These are phyloP conservation scores for Alternaria angustiovoidea DNA, from an alignment of 2,329 filamentous ascomycete genomes.

Conservation along the genomic window DNA sequence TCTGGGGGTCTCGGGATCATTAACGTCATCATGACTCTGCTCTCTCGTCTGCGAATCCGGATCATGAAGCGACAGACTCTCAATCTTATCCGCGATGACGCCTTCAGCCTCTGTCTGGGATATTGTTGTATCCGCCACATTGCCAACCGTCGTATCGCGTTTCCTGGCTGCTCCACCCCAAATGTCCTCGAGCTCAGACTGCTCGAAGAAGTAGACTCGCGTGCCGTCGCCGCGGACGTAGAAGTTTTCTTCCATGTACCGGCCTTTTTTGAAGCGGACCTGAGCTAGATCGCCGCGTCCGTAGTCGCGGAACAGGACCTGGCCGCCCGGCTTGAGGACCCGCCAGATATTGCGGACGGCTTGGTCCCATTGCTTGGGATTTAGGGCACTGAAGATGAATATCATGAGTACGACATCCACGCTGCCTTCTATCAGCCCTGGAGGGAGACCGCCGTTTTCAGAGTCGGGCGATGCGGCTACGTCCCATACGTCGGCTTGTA, in stretches of 20 bases:
- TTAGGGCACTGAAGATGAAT: slow-evolving; percentile 95
- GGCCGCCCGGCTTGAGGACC: slow-evolving; percentile 89
- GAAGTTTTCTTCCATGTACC: slow-evolving; percentile 96
- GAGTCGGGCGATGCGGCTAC: slow-evolving; percentile 63
- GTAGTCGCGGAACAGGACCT: slow-evolving; percentile 95
- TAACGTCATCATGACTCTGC: slow-evolving; percentile 8
- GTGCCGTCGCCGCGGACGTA: slow-evolving; percentile 96
- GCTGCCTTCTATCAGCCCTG: slow-evolving; percentile 76
- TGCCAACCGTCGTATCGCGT: slow-evolving; percentile 6
- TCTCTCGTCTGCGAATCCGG: background rate
- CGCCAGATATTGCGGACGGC: slow-evolving; percentile 82
- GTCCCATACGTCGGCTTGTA: slow-evolving; percentile 96
- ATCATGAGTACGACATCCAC: slow-evolving; percentile 95
- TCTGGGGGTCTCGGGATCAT: slow-evolving; percentile 15
- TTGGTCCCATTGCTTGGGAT: slow-evolving; percentile 82
- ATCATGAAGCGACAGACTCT: slow-evolving; percentile 12
- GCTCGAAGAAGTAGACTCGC: slow-evolving; percentile 95
- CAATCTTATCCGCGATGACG: slow-evolving; percentile 3
- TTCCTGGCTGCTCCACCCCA: slow-evolving; percentile 66
- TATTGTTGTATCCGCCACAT: slow-evolving; percentile 4
- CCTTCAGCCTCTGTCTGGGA: slow-evolving; percentile 2
- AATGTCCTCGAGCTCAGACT: slow-evolving; percentile 79
- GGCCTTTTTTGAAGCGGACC: slow-evolving; percentile 94
- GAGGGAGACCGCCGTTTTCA: slow-evolving; percentile 69
- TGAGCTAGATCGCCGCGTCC: slow-evolving; percentile 94